Conservation (phyloP, 2,329 filamentous ascomycete genomes). For the Pseudocercospora crystallina region DNA sequence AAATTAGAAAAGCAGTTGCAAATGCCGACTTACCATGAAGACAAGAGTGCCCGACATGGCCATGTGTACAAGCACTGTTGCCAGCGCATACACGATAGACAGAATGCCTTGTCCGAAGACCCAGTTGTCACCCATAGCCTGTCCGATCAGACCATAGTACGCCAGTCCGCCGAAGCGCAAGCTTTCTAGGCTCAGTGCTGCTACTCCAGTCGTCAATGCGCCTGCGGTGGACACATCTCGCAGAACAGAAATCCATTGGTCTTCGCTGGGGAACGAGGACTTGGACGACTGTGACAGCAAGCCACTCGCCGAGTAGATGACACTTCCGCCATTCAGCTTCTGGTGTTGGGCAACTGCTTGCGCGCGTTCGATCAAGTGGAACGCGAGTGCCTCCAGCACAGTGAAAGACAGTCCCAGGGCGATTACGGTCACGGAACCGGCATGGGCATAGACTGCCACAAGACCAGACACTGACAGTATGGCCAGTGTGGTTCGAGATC, state of each 20-base stretch:
- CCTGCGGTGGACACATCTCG: slow-evolving; percentile 34
- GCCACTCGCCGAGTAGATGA: slow-evolving; percentile 39
- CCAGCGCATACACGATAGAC: slow-evolving; percentile 21
- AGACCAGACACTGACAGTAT: slow-evolving; percentile 39
- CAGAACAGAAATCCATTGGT: slow-evolving; percentile 22
- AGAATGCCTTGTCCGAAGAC: slow-evolving; percentile 24
- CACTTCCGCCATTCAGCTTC: slow-evolving; percentile 29
- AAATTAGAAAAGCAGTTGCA: too few relatives aligned
- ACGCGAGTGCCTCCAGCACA: slow-evolving; percentile 40
- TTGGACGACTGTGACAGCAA: slow-evolving; percentile 30
- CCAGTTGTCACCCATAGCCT: slow-evolving; percentile 24
- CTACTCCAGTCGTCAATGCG: slow-evolving; percentile 24
- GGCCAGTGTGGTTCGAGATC: slow-evolving; percentile 32
- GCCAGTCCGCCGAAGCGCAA: slow-evolving; percentile 28
- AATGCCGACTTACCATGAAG: slow-evolving; percentile 30
- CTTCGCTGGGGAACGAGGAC: not conserved
- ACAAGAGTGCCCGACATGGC: slow-evolving; percentile 27
- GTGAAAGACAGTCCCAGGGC: slow-evolving; percentile 45
- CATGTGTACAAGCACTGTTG: slow-evolving; percentile 25
- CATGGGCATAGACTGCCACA: slow-evolving; percentile 36
- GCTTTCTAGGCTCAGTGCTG: slow-evolving; percentile 30
- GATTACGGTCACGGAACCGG: slow-evolving; percentile 36
- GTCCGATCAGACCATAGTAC: slow-evolving; percentile 26
- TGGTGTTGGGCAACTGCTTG: slow-evolving; percentile 19
- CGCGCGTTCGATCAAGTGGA: slow-evolving; percentile 43